These are phyloP conservation scores for Epicoccum sorghinum DNA, from an alignment of 2,329 filamentous ascomycete genomes.

Conservation along the genomic window DNA sequence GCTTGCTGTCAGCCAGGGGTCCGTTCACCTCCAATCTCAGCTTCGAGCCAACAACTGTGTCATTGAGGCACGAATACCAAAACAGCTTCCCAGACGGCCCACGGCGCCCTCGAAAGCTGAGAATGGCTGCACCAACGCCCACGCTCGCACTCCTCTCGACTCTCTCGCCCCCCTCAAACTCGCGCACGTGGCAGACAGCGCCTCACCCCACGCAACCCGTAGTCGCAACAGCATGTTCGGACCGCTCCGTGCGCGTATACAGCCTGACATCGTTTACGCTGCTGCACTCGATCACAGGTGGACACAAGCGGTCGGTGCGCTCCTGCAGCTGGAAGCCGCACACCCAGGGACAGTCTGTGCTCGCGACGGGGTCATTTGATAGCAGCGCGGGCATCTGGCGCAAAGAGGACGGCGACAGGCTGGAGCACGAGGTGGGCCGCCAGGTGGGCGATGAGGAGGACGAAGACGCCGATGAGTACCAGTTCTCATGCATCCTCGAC, in stretches of 20 bases:
- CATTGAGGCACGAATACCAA: neutral
- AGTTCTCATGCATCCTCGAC: conserved; percentile 88
- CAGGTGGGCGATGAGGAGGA: conserved; percentile 54
- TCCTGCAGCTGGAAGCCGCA: conserved; percentile 86
- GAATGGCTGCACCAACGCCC: conserved; percentile 21
- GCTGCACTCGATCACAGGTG: conserved; percentile 80
- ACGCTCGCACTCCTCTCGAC: conserved; percentile 56
- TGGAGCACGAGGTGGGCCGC: conserved; percentile 37
- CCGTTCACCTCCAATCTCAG: too few species aligned
- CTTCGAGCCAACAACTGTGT: too few species aligned
- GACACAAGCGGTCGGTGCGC: conserved; percentile 89
- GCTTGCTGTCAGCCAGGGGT: neutral
- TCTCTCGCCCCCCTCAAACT: conserved; percentile 58
- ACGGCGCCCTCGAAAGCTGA: conserved; percentile 23
- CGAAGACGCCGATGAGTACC: conserved; percentile 81
- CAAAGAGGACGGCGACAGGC: conserved; percentile 69
- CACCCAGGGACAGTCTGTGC: conserved; percentile 65
- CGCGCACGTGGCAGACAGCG: conserved; percentile 81
- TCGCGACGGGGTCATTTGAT: conserved; percentile 94
- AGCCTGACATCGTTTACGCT: conserved; percentile 80
- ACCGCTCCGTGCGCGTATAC: conserved; percentile 88
- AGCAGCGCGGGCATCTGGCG: conserved; percentile 76
- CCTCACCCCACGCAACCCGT: conserved; percentile 88
- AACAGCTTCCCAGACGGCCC: neutral
- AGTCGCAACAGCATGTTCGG: conserved; percentile 84